Percentiles rank a stretch among this genome's conserved stretches.
These are phyloP conservation scores for Xanthoconium purpureum DNA, from an alignment of 768 basidiomycete genomes.

Conservation along the genomic window DNA sequence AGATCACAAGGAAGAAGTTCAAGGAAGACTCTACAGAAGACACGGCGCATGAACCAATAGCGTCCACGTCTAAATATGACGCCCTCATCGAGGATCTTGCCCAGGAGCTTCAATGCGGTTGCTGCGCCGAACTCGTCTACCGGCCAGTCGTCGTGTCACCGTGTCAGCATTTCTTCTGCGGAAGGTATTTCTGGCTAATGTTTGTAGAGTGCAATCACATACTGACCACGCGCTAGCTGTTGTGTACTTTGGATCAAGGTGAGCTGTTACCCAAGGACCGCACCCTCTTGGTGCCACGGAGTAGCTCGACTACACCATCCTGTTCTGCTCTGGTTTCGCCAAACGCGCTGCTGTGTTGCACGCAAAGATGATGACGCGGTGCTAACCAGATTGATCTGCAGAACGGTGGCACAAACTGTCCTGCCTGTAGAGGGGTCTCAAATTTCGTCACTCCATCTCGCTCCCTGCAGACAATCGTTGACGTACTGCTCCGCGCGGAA, in stretches of 20 bases:
- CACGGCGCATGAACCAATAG: constrained; percentile 7
- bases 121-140: constrained; percentile 80
- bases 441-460: constrained; percentile 70
- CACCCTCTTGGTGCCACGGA: constrained; percentile 1
- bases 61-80: constrained; percentile 21
- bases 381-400: constrained; percentile 31
- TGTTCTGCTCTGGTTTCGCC: neutral
- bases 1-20: constrained; percentile 56
- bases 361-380: neutral
- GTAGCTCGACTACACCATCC: neutral
- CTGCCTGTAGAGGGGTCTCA: constrained; percentile 72
- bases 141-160: constrained; percentile 78
- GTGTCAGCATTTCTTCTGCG: constrained; percentile 90
- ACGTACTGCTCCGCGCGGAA: constrained; percentile 65
- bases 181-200: constrained; percentile 52
- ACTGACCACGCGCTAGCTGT: constrained; percentile 59
- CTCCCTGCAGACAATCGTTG: constrained; percentile 67
- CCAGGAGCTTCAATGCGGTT: constrained; percentile 80
- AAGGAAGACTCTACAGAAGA: constrained; percentile 44
- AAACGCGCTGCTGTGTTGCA: neutral
- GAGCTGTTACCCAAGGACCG: constrained; percentile 36
- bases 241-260: constrained; percentile 82
- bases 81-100: constrained; percentile 58
- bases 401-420: constrained; percentile 86
- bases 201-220: constrained; percentile 20